Evolutionary conservation across 805 yeast species (phyloP).

Genomic region (Candida golubevii): DNA sequence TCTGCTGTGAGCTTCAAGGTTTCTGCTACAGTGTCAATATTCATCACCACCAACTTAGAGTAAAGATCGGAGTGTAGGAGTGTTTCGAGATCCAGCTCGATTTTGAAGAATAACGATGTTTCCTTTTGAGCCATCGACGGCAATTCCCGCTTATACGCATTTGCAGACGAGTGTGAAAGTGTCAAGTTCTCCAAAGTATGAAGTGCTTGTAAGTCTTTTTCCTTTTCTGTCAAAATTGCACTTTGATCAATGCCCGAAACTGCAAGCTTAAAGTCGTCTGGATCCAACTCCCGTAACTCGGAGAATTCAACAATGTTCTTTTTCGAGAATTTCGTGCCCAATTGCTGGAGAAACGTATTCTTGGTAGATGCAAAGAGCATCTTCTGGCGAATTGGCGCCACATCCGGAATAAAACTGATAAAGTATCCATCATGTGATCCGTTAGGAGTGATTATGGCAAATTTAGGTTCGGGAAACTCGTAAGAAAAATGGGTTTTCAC

Average conservation of each 20-base stretch:
- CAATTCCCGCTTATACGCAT: constrained; percentile 21
- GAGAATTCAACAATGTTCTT: constrained; percentile 45
- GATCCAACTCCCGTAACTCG: constrained; percentile 50
- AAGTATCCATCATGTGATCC: constrained; percentile 39
- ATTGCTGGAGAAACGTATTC: constrained; percentile 64
- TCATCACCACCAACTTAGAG: constrained; percentile 42
- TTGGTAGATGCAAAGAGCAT: constrained; percentile 95
- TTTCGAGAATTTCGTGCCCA: constrained; percentile 60
- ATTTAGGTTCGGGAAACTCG: constrained; percentile 35
- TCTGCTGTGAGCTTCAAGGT: constrained; percentile 20
- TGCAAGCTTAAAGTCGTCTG: constrained; percentile 39
- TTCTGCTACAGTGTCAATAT: constrained; percentile 50
- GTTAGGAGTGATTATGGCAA: constrained; percentile 21
- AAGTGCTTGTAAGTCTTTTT: constrained; percentile 45
- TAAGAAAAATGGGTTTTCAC: constrained; percentile 21
- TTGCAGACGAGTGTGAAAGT: constrained; percentile 17
- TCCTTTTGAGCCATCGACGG: constrained; percentile 29
- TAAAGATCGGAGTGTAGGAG: constrained; percentile 16
- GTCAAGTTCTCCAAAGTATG: constrained; percentile 31
- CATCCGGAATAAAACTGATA: constrained; percentile 83
- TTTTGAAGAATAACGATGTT: constrained; percentile 10
- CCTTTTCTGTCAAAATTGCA: constrained; percentile 57
- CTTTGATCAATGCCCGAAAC: constrained; percentile 19
- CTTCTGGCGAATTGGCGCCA: constrained; percentile 73
- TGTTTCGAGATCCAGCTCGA: constrained; percentile 20